phyloP scores from a whole-genome alignment of 2,329 filamentous ascomycete genomes.

The Periconia digitata region DNA sequence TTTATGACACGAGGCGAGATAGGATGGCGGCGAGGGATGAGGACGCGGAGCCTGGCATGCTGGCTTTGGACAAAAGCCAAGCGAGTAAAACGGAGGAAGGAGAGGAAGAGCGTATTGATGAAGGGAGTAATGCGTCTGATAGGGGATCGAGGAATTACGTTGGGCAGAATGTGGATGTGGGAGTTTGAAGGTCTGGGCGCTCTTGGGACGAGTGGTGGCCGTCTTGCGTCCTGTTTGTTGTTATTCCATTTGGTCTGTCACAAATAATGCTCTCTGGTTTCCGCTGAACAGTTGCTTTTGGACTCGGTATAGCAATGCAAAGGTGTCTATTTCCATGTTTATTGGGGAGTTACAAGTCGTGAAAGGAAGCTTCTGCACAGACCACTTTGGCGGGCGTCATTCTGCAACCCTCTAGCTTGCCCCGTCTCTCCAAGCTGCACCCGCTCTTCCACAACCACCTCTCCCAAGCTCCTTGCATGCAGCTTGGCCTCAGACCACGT shows the following conservation, averaged over 20 bases:
- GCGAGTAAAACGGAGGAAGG: conserved; percentile 13
- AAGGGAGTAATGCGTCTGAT: conserved; percentile 8
- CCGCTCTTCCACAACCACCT: conserved; percentile 19
- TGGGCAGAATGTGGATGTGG: conserved; percentile 7
- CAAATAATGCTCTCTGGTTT: too few relatives aligned
- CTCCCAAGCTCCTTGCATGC: conserved; percentile 46
- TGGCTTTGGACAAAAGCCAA: conserved; percentile 1
- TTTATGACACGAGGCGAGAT: neutral
- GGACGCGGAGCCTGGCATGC: neutral
- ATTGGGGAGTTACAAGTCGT: too few relatives aligned
- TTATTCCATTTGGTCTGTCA: too few relatives aligned
- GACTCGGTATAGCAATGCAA: too few relatives aligned
- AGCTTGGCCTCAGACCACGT: conserved; percentile 60
- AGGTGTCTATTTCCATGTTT: too few relatives aligned
- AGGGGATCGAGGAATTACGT: conserved; percentile 6
- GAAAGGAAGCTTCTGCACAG: conserved; percentile 8
- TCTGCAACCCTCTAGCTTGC: conserved; percentile 9
- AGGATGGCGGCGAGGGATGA: neutral
- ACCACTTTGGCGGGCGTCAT: conserved; percentile 7
- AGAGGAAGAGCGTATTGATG: conserved; percentile 17
- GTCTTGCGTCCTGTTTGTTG: too few relatives aligned
- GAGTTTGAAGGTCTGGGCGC: conserved; percentile 1
- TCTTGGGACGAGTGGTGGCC: too few relatives aligned
- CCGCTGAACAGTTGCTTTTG: too few relatives aligned
- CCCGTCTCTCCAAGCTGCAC: conserved; percentile 15